Percentiles rank a stretch among this genome's conserved stretches.
phyloP scores from a whole-genome alignment of 106 monocot species.

The Platanthera guangdongensis region DNA sequence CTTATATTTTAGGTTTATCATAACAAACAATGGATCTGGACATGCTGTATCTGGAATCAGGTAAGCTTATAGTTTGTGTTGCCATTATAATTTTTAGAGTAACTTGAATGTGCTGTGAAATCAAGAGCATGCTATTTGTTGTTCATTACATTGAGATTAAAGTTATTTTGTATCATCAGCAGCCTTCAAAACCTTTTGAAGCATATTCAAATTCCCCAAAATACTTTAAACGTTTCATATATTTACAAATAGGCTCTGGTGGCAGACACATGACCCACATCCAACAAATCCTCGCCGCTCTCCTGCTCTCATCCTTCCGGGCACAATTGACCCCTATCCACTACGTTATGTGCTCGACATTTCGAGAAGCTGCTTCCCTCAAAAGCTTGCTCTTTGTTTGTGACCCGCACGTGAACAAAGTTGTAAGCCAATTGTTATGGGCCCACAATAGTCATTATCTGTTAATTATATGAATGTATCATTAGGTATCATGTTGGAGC shows the following conservation, averaged over 20 bases:
- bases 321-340: no score
- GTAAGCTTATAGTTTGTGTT: constrained; percentile 19
- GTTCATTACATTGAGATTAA: neutral
- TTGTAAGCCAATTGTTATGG: no score
- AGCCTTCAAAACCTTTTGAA: neutral
- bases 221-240: neutral
- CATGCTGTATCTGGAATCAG: constrained; percentile 69
- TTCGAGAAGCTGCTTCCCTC: no score
- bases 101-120: neutral
- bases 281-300: no score
- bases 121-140: neutral
- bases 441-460: no score
- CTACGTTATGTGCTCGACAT: no score
- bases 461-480: no score
- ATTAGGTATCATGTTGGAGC: no score
- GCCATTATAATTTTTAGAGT: neutral
- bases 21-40: constrained; percentile 82
- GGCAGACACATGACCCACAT: no score
- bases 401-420: no score
- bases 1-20: constrained; percentile 57
- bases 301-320: no score
- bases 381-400: no score
- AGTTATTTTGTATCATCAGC: neutral
- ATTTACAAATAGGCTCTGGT: neutral
- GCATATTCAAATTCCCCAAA: neutral